Conservation (phyloP, 345 rosid species). For the Gossypioides kirkii region DNA sequence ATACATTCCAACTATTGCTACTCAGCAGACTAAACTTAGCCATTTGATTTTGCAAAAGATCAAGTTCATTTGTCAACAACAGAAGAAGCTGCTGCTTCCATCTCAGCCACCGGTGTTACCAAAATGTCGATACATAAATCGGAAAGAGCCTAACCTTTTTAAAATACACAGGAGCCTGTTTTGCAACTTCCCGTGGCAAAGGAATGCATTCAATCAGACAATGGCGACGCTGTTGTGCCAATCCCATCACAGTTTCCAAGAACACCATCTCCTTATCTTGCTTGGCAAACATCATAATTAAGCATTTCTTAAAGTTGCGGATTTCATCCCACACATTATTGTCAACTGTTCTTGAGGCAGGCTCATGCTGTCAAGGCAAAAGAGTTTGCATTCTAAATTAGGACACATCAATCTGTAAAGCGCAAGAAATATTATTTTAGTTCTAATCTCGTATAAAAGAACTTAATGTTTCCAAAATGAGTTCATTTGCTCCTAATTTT, state of each 20-base stretch:
- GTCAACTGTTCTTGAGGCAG: slow-evolving; percentile 67
- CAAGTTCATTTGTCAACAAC: not conserved
- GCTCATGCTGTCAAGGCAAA: slow-evolving; percentile 58
- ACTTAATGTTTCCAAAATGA: not conserved
- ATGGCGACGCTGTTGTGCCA: slow-evolving; percentile 77
- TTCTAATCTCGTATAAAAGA: not conserved
- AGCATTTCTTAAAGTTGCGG: slow-evolving; percentile 87
- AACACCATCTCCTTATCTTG: slow-evolving; percentile 78
- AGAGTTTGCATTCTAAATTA: not conserved
- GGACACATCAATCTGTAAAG: not conserved
- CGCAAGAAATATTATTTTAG: not conserved
- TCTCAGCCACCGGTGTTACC: not conserved
- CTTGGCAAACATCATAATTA: slow-evolving; percentile 82
- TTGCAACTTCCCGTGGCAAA: slow-evolving; percentile 61
- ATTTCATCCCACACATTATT: slow-evolving; percentile 84
- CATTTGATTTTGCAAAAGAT: not conserved
- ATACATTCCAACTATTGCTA: not conserved
- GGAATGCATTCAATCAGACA: slow-evolving; percentile 90
- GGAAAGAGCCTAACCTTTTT: slow-evolving; percentile 48
- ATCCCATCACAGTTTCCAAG: slow-evolving; percentile 81
- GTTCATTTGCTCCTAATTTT: not conserved
- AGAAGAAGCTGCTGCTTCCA: not conserved
- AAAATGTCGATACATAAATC: not conserved
- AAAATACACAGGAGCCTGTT: slow-evolving; percentile 76
- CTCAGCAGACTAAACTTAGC: not conserved